These are phyloP conservation scores for Phlegmacium glaucopus DNA, from an alignment of 768 basidiomycete species.

Conservation along the genomic window DNA sequence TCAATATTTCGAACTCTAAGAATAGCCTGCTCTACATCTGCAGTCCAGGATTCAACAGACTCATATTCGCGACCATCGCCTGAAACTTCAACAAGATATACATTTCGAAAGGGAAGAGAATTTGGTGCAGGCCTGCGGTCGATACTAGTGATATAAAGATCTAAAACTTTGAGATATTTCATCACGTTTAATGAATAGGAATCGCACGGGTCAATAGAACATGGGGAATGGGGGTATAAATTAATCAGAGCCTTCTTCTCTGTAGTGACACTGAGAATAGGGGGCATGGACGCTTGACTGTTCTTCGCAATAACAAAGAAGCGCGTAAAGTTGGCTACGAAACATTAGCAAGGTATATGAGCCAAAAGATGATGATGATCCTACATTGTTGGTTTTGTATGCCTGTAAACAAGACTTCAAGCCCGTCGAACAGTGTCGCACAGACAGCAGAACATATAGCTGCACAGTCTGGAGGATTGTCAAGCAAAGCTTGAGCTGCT, in stretches of 20 bases:
- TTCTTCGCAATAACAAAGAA: constrained; percentile 57
- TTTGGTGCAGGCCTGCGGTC: constrained; percentile 60
- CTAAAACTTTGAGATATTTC: constrained; percentile 31
- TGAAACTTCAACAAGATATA: constrained; percentile 63
- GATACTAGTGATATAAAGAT: constrained; percentile 46
- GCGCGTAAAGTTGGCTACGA: constrained; percentile 64
- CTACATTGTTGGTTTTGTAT: constrained; percentile 63
- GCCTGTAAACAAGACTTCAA: constrained; percentile 56
- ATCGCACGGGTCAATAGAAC: constrained; percentile 3
- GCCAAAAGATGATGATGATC: constrained; percentile 1
- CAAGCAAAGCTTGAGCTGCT: constrained; percentile 52
- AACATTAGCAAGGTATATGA: not conserved
- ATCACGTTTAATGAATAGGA: constrained; percentile 19
- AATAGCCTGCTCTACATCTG: constrained; percentile 32
- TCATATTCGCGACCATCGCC: not conserved
- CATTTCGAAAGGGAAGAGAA: constrained; percentile 46
- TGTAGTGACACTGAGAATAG: constrained; percentile 6
- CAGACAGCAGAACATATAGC: constrained; percentile 76
- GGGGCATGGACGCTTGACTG: constrained; percentile 18
- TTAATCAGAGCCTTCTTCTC: constrained; percentile 31
- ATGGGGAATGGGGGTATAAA: constrained; percentile 15
- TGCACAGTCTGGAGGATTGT: constrained; percentile 47
- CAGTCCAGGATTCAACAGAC: constrained; percentile 25
- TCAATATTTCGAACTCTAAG: constrained; percentile 30
- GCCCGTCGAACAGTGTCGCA: constrained; percentile 52